A percentile compares a stretch with the other conserved stretches of the same genome.
Conservation (phyloP, 192 early-diverging fungal genomes). For the Anaeromyces robustus region DNA sequence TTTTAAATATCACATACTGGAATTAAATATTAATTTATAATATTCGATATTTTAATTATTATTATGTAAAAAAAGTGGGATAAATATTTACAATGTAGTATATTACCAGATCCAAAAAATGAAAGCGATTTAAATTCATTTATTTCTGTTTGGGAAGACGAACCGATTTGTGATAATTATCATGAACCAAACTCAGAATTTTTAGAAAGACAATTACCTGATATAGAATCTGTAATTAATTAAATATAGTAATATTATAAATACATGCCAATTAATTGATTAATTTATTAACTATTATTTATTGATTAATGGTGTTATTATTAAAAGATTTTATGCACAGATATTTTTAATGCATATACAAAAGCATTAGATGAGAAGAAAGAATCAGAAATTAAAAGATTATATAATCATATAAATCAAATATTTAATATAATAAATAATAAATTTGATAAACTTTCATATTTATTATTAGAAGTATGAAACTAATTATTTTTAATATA, state of each 20-base stretch:
- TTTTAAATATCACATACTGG: too few species aligned
- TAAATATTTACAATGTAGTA: background rate
- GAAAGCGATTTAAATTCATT: background rate
- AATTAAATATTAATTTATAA: too few species aligned
- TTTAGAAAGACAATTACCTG: background rate
- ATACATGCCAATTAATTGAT: too few species aligned
- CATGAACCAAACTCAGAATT: background rate
- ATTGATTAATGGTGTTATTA: background rate
- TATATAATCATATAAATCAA: background rate
- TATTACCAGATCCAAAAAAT: background rate
- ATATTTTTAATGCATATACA: background rate
- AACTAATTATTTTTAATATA: background rate
- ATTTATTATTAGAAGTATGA: background rate
- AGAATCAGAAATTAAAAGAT: background rate
- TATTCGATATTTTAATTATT: background rate
- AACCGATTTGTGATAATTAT: background rate
- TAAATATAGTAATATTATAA: too few species aligned
- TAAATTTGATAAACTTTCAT: background rate
- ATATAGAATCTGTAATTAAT: background rate
- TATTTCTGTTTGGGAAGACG: background rate
- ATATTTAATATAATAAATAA: background rate
- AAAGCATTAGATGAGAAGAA: background rate
- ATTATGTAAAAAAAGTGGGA: background rate
- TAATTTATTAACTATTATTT: too few species aligned
- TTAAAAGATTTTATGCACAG: background rate